These are phyloP conservation scores for Vicia sativa DNA, from an alignment of 306 rosid genomes.

Conservation along the genomic window DNA sequence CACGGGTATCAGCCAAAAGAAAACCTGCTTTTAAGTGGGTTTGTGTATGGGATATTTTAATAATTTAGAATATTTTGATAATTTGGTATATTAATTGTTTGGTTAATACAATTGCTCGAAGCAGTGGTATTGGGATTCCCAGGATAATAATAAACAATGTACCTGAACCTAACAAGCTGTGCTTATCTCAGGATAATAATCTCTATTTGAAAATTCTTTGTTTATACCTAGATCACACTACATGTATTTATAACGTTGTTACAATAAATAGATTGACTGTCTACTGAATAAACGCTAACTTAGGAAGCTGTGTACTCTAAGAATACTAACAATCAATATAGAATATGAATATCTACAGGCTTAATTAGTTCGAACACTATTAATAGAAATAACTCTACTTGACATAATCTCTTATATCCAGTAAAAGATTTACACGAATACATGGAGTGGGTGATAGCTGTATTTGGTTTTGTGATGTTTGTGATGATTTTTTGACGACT, in stretches of 20 bases:
- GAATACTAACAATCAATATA: neutral
- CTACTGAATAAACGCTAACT: neutral
- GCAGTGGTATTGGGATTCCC: too few relatives aligned
- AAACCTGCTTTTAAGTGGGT: too few relatives aligned
- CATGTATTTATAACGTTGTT: too few relatives aligned
- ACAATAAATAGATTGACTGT: neutral
- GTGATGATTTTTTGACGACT: neutral
- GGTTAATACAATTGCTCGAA: too few relatives aligned
- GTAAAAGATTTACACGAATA: neutral
- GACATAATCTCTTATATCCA: neutral
- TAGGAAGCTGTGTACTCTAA: neutral
- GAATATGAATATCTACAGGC: neutral
- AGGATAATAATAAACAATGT: neutral
- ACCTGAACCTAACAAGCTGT: neutral
- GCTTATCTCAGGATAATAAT: neutral
- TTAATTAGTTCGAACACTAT: neutral
- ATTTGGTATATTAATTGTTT: too few relatives aligned
- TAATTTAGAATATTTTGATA: too few relatives aligned
- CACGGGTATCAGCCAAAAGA: too few relatives aligned
- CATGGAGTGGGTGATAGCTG: conserved; percentile 3
- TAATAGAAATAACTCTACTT: conserved; percentile 7
- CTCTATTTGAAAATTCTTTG: neutral
- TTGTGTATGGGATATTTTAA: too few relatives aligned
- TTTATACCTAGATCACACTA: neutral
- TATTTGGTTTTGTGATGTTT: neutral